Conservation (phyloP, 768 basidiomycete species). For the Gymnopilus junonius region DNA sequence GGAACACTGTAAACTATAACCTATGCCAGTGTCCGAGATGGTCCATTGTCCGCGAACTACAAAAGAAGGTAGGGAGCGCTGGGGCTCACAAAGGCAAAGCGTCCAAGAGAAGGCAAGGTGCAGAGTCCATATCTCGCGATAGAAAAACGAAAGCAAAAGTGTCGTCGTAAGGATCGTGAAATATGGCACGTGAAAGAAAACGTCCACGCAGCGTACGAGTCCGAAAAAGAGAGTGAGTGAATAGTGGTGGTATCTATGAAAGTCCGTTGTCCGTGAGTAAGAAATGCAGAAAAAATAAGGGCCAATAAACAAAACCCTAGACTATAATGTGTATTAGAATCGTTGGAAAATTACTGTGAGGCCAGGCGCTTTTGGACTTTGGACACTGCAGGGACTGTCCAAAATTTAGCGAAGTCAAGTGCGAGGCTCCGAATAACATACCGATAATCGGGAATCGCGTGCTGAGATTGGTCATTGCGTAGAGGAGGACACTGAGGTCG, state of each 20-base stretch:
- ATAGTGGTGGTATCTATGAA: slow-evolving; percentile 5
- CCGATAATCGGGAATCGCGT: slow-evolving; percentile 64
- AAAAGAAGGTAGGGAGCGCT: slow-evolving; percentile 5
- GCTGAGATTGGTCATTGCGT: slow-evolving; percentile 65
- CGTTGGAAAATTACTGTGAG: slow-evolving; percentile 10
- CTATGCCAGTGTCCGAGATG: slow-evolving; percentile 8
- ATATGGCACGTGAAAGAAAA: slow-evolving; percentile 14
- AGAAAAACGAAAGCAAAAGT: slow-evolving; percentile 15
- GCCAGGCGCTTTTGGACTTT: slow-evolving; percentile 48
- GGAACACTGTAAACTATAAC: neutral
- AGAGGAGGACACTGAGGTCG: slow-evolving; percentile 64
- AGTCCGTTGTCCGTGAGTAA: slow-evolving; percentile 22
- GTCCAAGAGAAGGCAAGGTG: slow-evolving; percentile 20
- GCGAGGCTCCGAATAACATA: neutral
- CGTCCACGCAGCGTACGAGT: slow-evolving; percentile 27
- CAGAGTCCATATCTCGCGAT: slow-evolving; percentile 30
- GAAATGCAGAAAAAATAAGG: neutral
- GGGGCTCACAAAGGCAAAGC: slow-evolving; percentile 2
- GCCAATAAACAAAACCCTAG: slow-evolving; percentile 8
- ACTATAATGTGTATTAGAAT: slow-evolving; percentile 11
- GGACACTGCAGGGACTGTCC: slow-evolving; percentile 40
- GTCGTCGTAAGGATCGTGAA: slow-evolving; percentile 13
- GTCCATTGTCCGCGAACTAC: slow-evolving; percentile 6
- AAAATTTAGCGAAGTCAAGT: neutral
- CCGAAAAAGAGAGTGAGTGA: slow-evolving; percentile 17